Conservation (phyloP, 306 rosid species). For the Prunus salicina region DNA sequence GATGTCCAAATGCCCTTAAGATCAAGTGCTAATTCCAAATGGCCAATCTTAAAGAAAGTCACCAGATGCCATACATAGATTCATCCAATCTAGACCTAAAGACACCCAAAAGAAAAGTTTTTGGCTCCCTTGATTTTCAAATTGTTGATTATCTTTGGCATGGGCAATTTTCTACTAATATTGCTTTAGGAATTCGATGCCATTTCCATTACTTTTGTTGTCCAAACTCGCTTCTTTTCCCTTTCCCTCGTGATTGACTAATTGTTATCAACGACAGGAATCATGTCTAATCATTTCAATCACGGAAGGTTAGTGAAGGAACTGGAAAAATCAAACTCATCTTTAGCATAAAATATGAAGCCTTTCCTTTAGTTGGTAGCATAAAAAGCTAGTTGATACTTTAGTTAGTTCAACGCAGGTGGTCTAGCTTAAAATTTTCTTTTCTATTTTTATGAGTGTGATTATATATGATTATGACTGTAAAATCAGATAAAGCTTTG, state of each 20-base stretch:
- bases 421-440: not conserved
- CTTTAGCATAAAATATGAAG: slow-evolving; percentile 1
- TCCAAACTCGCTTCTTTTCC: slow-evolving; percentile 8
- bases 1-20: slow-evolving; percentile 4
- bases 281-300: slow-evolving; percentile 38
- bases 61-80: slow-evolving; percentile 19
- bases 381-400: slow-evolving; percentile 11
- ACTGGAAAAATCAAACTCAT: slow-evolving; percentile 8
- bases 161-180: slow-evolving; percentile 1
- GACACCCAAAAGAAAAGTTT: not conserved
- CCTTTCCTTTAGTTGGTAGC: slow-evolving; percentile 1
- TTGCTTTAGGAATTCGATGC: slow-evolving; percentile 30
- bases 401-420: not conserved
- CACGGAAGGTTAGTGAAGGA: not conserved
- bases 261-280: slow-evolving; percentile 27
- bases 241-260: slow-evolving; percentile 23
- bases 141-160: slow-evolving; percentile 18
- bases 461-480: too few species aligned
- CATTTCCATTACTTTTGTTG: slow-evolving; percentile 22
- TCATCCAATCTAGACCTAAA: slow-evolving; percentile 6
- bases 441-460: too few species aligned
- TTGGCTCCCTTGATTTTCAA: slow-evolving; percentile 8
- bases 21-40: slow-evolving; percentile 14
- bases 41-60: slow-evolving; percentile 13
- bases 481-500: too few species aligned